These are phyloP conservation scores for Mycena galericulata DNA, from an alignment of 768 basidiomycete species.

Conservation along the genomic window DNA sequence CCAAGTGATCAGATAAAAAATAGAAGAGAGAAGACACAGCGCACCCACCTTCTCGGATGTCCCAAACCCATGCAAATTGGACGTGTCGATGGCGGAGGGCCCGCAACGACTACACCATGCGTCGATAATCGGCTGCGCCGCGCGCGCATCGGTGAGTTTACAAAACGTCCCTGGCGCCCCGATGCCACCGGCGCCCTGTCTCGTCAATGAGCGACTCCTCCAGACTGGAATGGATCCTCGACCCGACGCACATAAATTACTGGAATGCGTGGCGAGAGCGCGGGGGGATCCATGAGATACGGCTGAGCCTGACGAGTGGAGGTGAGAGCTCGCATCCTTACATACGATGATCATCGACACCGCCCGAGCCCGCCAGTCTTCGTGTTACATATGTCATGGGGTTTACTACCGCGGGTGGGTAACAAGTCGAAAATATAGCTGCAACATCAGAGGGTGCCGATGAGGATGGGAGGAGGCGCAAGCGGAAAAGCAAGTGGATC, in stretches of 20 bases:
- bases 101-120: constrained; percentile 50
- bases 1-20: background rate
- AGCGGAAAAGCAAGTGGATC: no score
- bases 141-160: constrained; percentile 48
- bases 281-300: background rate
- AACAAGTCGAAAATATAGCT: no score
- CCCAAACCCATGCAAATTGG: constrained; percentile 56
- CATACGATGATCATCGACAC: no score
- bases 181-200: constrained; percentile 59
- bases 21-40: background rate
- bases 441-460: no score
- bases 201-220: background rate
- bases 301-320: no score
- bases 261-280: constrained; percentile 45
- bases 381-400: no score
- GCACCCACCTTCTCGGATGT: constrained; percentile 57
- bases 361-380: no score
- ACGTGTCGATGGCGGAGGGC: constrained; percentile 57
- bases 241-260: constrained; percentile 47
- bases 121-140: constrained; percentile 58
- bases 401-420: no score
- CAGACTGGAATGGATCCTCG: background rate
- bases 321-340: no score
- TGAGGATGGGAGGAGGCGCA: no score
- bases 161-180: constrained; percentile 55